phyloP scores from a whole-genome alignment of 345 rosid genomes.

The Populus simonii region DNA sequence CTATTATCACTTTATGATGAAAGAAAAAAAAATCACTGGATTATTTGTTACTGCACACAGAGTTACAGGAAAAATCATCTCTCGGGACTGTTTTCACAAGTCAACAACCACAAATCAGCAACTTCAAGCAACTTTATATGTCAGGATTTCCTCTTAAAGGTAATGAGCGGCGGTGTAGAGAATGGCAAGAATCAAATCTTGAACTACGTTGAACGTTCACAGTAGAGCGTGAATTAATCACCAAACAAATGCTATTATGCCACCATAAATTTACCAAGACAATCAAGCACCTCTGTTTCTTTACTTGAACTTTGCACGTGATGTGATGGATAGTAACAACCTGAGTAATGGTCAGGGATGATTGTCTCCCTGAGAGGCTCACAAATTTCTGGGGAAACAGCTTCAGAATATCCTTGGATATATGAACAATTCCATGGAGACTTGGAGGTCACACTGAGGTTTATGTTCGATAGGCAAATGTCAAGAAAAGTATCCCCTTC shows the following conservation, averaged over 20 bases:
- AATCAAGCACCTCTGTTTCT: constrained; percentile 49
- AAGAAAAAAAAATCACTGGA: constrained; percentile 38
- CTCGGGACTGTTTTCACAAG: constrained; percentile 32
- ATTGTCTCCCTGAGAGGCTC: constrained; percentile 53
- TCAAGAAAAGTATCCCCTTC: constrained; percentile 63
- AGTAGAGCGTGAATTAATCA: constrained; percentile 21
- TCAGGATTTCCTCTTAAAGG: constrained; percentile 27
- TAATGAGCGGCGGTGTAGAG: constrained; percentile 33
- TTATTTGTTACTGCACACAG: constrained; percentile 75
- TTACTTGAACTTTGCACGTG: constrained; percentile 36
- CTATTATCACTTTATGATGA: constrained; percentile 28
- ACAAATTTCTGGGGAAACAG: constrained; percentile 73
- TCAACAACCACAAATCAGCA: constrained; percentile 23
- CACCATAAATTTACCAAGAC: constrained; percentile 56
- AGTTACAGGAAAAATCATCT: constrained; percentile 51
- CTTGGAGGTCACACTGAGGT: constrained; percentile 40
- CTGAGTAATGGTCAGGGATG: constrained; percentile 55
- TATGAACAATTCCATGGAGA: constrained; percentile 79
- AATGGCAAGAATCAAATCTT: constrained; percentile 44
- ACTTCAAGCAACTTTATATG: constrained; percentile 17
- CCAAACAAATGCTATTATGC: constrained; percentile 27
- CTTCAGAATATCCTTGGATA: constrained; percentile 71
- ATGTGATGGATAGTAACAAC: constrained; percentile 60
- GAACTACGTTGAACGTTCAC: constrained; percentile 23
- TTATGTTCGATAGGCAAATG: constrained; percentile 72